Percentiles rank a stretch among this genome's conserved stretches.
Conservation (phyloP, 345 rosid species). For the Eucalyptus dawsonii region DNA sequence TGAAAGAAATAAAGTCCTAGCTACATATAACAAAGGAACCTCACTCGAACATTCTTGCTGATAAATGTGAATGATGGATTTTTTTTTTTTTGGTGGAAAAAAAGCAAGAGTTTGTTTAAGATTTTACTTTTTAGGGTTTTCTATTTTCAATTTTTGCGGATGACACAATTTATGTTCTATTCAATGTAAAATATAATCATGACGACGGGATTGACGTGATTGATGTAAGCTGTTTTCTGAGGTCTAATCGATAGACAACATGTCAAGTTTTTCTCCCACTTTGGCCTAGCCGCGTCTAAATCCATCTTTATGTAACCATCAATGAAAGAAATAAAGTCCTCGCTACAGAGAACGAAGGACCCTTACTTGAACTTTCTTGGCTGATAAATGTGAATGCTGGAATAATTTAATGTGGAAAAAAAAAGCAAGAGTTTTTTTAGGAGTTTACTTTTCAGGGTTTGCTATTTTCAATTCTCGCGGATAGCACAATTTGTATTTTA, state of each 20-base stretch:
- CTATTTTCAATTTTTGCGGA: neutral
- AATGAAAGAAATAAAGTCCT: neutral
- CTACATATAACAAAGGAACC: neutral
- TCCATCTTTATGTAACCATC: neutral
- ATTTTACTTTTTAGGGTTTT: neutral
- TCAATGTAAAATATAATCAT: neutral
- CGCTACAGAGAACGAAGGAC: rapidly evolving
- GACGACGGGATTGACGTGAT: neutral
- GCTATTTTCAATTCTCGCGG: neutral
- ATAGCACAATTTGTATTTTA: neutral
- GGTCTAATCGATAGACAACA: neutral
- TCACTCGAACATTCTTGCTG: neutral
- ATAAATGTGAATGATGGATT: neutral
- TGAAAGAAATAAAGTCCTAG: neutral
- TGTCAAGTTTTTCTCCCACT: neutral
- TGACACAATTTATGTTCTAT: neutral
- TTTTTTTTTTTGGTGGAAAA: neutral
- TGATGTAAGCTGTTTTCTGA: rapidly evolving
- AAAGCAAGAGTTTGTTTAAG: neutral
- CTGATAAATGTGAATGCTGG: neutral
- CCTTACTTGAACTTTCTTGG: neutral
- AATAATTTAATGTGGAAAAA: neutral
- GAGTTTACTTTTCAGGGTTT: neutral
- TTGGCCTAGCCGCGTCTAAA: neutral
- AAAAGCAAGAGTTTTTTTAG: neutral